phyloP scores from a whole-genome alignment of 1,139 yeast genomes.

The Pichia sp. region DNA sequence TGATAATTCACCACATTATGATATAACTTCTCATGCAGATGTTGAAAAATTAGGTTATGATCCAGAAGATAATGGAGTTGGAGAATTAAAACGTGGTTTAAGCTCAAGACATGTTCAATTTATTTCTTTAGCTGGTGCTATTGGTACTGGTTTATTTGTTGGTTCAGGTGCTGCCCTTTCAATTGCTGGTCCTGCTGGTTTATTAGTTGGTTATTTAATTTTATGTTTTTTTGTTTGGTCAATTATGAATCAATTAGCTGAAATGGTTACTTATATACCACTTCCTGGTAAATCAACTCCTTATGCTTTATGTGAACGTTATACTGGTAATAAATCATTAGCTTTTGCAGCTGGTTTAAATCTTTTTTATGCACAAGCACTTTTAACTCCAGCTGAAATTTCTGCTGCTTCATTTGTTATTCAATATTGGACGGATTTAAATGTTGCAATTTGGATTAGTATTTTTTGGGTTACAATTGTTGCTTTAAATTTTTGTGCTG shows the following conservation, averaged over 20 bases:
- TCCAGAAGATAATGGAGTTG: slow-evolving; percentile 10
- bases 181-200: slow-evolving; percentile 63
- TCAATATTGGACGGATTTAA: slow-evolving; percentile 50
- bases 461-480: slow-evolving; percentile 39
- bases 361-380: slow-evolving; percentile 44
- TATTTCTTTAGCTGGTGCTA: slow-evolving; percentile 80
- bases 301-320: slow-evolving; percentile 30
- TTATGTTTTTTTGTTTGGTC: slow-evolving; percentile 45
- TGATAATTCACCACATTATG: not conserved
- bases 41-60: slow-evolving; percentile 9
- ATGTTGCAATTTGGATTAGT: slow-evolving; percentile 42
- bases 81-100: slow-evolving; percentile 14
- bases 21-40: slow-evolving; percentile 15
- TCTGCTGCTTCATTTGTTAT: slow-evolving; percentile 47
- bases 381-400: slow-evolving; percentile 46
- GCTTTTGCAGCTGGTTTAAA: slow-evolving; percentile 43
- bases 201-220: slow-evolving; percentile 46
- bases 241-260: slow-evolving; percentile 56
- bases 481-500: slow-evolving; percentile 40
- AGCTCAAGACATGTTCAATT: slow-evolving; percentile 45
- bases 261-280: slow-evolving; percentile 61
- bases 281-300: slow-evolving; percentile 28
- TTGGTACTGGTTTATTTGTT: slow-evolving; percentile 69
- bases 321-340: slow-evolving; percentile 29
- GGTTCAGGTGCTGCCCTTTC: slow-evolving; percentile 55